phyloP scores from a whole-genome alignment of 2,329 filamentous ascomycete species.

The Aquanectria penicillioides region DNA sequence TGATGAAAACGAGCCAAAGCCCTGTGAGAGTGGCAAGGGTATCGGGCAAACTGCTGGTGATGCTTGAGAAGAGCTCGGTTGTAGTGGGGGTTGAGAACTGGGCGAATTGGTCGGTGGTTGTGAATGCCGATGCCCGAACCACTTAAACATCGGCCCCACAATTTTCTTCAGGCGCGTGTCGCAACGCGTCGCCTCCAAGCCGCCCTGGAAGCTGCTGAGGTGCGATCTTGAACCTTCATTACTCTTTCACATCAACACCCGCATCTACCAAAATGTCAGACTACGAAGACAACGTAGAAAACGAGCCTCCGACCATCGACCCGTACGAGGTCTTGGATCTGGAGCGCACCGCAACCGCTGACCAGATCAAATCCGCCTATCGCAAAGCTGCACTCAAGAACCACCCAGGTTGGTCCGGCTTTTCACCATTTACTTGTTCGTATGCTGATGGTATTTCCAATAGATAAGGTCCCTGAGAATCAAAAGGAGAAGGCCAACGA shows the following conservation, averaged over 20 bases:
- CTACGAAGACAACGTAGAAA: constrained; percentile 62
- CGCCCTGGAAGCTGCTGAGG: neutral
- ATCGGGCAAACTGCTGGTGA: neutral
- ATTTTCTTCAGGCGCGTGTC: constrained; percentile 29
- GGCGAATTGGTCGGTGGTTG: constrained; percentile 26
- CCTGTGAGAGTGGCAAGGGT: too few species aligned
- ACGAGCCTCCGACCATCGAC: constrained; percentile 71
- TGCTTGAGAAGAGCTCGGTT: neutral
- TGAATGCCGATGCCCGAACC: constrained; percentile 36
- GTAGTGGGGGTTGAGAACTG: too few species aligned
- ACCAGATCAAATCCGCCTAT: constrained; percentile 90
- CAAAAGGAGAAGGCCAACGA: constrained; percentile 78
- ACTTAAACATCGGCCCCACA: constrained; percentile 38
- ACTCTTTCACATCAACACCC: constrained; percentile 19
- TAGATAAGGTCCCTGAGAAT: constrained; percentile 79
- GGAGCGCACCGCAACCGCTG: constrained; percentile 74
- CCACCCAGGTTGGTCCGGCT: constrained; percentile 74
- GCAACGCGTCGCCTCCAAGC: constrained; percentile 33
- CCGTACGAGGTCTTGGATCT: constrained; percentile 86
- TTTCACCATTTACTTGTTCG: neutral
- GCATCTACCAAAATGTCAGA: constrained; percentile 53
- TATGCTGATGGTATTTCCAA: constrained; percentile 27
- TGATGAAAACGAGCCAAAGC: constrained; percentile 25
- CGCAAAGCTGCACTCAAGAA: constrained; percentile 88
- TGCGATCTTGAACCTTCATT: constrained; percentile 12